These are phyloP conservation scores for Boletus calvinii DNA, from an alignment of 1,284 basidiomycete genomes.

Conservation along the genomic window DNA sequence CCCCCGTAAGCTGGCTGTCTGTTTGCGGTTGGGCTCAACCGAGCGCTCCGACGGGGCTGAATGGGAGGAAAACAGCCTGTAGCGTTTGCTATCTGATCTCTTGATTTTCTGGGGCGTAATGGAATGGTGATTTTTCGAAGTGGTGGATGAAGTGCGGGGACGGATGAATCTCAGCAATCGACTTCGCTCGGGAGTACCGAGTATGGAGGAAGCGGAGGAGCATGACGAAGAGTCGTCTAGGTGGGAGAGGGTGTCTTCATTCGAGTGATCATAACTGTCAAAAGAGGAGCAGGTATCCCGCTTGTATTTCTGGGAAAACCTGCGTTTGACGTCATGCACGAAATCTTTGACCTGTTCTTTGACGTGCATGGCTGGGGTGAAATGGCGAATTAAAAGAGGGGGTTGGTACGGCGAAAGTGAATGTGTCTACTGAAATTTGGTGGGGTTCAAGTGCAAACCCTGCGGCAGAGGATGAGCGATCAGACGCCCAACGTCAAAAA, in stretches of 20 bases:
- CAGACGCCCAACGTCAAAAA: too few species aligned
- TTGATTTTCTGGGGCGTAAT: constrained; percentile 13
- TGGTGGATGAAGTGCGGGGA: constrained; percentile 13
- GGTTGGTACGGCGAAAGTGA: too few species aligned
- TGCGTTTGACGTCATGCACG: constrained; percentile 35
- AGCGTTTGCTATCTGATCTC: constrained; percentile 11
- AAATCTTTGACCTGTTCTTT: constrained; percentile 32
- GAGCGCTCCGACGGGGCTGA: constrained; percentile 6
- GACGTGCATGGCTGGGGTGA: constrained; percentile 28
- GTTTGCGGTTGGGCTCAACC: not conserved
- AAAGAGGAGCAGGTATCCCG: constrained; percentile 18
- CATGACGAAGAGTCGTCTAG: constrained; percentile 13
- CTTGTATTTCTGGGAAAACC: constrained; percentile 29
- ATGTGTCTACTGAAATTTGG: not conserved
- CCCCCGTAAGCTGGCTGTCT: not conserved
- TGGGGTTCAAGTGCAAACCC: not conserved
- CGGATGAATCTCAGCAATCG: constrained; percentile 18
- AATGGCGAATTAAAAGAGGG: too few species aligned
- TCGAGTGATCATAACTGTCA: constrained; percentile 19
- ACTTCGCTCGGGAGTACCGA: constrained; percentile 6
- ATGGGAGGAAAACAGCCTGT: constrained; percentile 18
- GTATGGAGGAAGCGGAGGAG: constrained; percentile 13
- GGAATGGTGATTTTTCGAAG: constrained; percentile 5
- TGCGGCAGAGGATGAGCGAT: not conserved
- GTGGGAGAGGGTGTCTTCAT: constrained; percentile 12